phyloP scores from a whole-genome alignment of 345 rosid genomes.

The Chamaenerion angustifolium region DNA sequence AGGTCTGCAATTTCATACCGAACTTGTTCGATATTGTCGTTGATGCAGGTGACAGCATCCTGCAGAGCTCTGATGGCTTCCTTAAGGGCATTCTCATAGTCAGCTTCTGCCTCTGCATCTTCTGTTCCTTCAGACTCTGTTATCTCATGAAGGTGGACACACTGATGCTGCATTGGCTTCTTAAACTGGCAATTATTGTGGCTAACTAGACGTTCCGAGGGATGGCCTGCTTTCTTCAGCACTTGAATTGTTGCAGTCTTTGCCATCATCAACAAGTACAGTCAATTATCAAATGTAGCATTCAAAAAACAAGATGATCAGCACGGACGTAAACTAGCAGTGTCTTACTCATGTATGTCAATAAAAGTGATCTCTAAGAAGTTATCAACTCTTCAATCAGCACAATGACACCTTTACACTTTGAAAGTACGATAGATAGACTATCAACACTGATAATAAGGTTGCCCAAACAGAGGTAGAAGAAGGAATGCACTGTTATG shows the following conservation, averaged over 20 bases:
- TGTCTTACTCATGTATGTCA: too few species aligned
- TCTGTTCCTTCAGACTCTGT: slow-evolving; percentile 78
- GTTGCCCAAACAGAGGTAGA: too few species aligned
- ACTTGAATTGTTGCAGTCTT: slow-evolving; percentile 82
- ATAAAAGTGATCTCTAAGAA: too few species aligned
- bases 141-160: slow-evolving; percentile 76
- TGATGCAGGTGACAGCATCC: slow-evolving; percentile 67
- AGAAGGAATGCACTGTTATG: too few species aligned
- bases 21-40: slow-evolving; percentile 70
- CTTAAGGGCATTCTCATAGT: slow-evolving; percentile 64
- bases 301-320: too few species aligned
- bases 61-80: slow-evolving; percentile 88
- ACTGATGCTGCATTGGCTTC: slow-evolving; percentile 61
- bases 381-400: too few species aligned
- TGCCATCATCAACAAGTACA: too few species aligned
- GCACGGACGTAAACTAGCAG: too few species aligned
- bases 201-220: slow-evolving; percentile 60
- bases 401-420: too few species aligned
- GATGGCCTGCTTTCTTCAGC: slow-evolving; percentile 74
- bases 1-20: slow-evolving; percentile 67
- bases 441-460: too few species aligned
- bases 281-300: too few species aligned
- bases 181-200: slow-evolving; percentile 62
- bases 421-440: too few species aligned
- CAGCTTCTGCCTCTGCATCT: slow-evolving; percentile 84